Evolutionary conservation across 2,329 filamentous ascomycete species (phyloP).

Genomic region (Tolypocladium ophioglossoides): DNA sequence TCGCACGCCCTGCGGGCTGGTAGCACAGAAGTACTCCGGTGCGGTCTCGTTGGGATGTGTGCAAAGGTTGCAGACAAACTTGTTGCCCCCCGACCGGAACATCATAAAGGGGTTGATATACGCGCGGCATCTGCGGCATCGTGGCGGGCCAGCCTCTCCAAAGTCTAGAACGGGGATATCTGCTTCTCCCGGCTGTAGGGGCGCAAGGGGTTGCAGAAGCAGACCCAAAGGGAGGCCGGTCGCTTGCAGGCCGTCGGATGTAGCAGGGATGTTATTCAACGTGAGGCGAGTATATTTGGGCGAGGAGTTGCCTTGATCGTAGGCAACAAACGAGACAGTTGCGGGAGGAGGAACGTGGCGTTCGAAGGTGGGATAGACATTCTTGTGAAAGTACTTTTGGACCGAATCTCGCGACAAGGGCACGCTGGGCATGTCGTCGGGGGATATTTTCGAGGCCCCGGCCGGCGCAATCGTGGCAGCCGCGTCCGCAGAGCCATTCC

Average conservation of each 20-base stretch:
- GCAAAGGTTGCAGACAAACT: slow-evolving; percentile 97
- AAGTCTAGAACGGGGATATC: slow-evolving; percentile 91
- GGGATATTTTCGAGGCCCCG: slow-evolving; percentile 54
- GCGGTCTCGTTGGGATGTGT: slow-evolving; percentile 93
- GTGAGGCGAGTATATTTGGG: slow-evolving; percentile 89
- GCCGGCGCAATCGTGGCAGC: slow-evolving; percentile 21
- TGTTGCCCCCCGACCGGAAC: slow-evolving; percentile 87
- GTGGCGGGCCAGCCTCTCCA: slow-evolving; percentile 78
- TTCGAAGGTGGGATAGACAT: slow-evolving; percentile 93
- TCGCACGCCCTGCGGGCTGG: slow-evolving; percentile 74
- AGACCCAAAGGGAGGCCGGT: slow-evolving; percentile 83
- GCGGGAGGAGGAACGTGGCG: slow-evolving; percentile 85
- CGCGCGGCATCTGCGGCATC: slow-evolving; percentile 83
- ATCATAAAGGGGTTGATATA: slow-evolving; percentile 99
- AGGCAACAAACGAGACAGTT: slow-evolving; percentile 80
- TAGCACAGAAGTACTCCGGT: slow-evolving; percentile 85
- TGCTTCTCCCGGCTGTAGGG: slow-evolving; percentile 72
- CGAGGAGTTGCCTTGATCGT: slow-evolving; percentile 92
- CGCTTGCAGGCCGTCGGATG: slow-evolving; percentile 64
- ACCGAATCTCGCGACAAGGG: slow-evolving; percentile 73
- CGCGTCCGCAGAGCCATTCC: slow-evolving; percentile 14
- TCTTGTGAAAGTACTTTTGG: slow-evolving; percentile 73
- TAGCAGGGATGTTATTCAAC: slow-evolving; percentile 84
- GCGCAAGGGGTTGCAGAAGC: slow-evolving; percentile 77
- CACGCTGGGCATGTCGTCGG: slow-evolving; percentile 87